Conservation (phyloP, 495 filamentous ascomycete genomes). For the Monascus purpureus region DNA sequence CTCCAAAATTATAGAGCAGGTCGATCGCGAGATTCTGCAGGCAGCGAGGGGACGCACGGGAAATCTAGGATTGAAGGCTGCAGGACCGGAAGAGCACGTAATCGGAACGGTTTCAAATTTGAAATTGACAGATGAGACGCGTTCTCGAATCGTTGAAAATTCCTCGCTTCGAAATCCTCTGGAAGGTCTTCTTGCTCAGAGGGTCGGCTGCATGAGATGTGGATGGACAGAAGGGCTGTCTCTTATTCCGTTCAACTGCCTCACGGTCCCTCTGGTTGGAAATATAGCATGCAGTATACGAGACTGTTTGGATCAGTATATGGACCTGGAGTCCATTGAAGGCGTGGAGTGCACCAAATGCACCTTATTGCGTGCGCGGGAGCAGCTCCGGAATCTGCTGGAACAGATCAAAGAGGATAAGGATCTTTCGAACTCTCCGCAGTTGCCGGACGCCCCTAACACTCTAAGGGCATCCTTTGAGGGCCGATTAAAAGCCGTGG, state of each 20-base stretch:
- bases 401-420: constrained; percentile 17
- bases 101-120: constrained; percentile 9
- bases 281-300: constrained; percentile 46
- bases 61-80: constrained; percentile 29
- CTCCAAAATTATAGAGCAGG: constrained; percentile 71
- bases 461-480: constrained; percentile 21
- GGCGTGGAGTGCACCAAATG: constrained; percentile 89
- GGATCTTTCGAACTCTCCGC: constrained; percentile 4
- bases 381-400: constrained; percentile 34
- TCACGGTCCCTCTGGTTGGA: constrained; percentile 66
- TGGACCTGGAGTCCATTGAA: constrained; percentile 66
- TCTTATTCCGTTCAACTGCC: constrained; percentile 83
- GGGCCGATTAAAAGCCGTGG: constrained; percentile 45
- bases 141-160: constrained; percentile 2
- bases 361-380: constrained; percentile 48
- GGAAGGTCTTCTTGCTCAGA: constrained; percentile 76
- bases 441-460: constrained; percentile 13
- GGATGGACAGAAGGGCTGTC: constrained; percentile 76
- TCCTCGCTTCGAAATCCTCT: constrained; percentile 47
- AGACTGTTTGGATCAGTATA: constrained; percentile 74
- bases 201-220: constrained; percentile 78
- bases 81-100: constrained; percentile 25
- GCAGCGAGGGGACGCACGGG: constrained; percentile 27
- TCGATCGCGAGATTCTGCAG: constrained; percentile 62
- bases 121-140: constrained; percentile 1